Conservation (phyloP, 2,329 filamentous ascomycete species). For the Aspergillus tanneri region DNA sequence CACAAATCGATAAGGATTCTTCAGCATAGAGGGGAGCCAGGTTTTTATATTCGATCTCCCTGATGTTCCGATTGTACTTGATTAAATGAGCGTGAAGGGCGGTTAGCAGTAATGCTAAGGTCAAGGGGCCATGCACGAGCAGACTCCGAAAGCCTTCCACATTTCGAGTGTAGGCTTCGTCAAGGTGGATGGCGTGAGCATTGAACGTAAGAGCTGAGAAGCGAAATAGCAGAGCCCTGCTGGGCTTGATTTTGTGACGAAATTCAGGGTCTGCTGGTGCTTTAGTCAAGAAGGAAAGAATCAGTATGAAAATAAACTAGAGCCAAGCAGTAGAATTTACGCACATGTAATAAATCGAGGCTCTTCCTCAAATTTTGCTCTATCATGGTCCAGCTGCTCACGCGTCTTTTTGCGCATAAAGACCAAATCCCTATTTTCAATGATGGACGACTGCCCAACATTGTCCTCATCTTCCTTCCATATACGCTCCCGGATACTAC, state of each 20-base stretch:
- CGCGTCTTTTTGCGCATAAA: slow-evolving; percentile 58
- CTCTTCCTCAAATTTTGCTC: slow-evolving; percentile 22
- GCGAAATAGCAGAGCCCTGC: slow-evolving; percentile 73
- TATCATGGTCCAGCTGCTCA: slow-evolving; percentile 32
- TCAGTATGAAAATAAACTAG: slow-evolving; percentile 16
- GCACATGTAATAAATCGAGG: slow-evolving; percentile 39
- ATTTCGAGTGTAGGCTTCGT: slow-evolving; percentile 65
- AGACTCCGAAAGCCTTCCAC: slow-evolving; percentile 73
- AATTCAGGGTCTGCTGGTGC: slow-evolving; percentile 55
- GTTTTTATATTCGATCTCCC: slow-evolving; percentile 73
- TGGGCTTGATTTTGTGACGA: slow-evolving; percentile 62
- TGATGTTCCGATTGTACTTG: slow-evolving; percentile 42
- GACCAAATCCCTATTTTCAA: slow-evolving; percentile 62
- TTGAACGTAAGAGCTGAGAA: slow-evolving; percentile 93
- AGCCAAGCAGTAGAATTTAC: slow-evolving; percentile 16
- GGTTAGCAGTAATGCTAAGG: slow-evolving; percentile 72
- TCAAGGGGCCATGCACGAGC: slow-evolving; percentile 84
- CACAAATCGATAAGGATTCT: slow-evolving; percentile 69
- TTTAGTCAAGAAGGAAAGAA: slow-evolving; percentile 24
- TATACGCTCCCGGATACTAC: slow-evolving; percentile 41
- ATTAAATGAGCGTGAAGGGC: slow-evolving; percentile 59
- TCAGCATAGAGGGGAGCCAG: slow-evolving; percentile 75
- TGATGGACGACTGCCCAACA: slow-evolving; percentile 46
- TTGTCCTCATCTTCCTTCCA: slow-evolving; percentile 47
- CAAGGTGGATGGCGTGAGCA: slow-evolving; percentile 85